Evolutionary conservation across 331 rosid genomes (phyloP), one percentile per base, ranked within the genome.

Genomic region (Quercus lobata): DNA sequence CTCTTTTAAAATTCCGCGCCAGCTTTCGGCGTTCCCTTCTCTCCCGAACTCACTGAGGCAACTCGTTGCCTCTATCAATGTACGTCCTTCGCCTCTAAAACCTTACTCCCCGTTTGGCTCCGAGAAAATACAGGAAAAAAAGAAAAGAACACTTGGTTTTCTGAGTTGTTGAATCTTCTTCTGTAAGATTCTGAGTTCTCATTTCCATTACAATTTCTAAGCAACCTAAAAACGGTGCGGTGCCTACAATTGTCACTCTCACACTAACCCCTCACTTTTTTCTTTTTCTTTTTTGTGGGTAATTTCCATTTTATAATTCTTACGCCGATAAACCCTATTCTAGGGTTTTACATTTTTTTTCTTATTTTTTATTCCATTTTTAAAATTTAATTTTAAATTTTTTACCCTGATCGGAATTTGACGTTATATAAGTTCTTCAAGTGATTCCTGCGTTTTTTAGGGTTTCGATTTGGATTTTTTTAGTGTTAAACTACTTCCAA

Each of bases 1-100:
- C 61, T 41, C 73, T 76, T 81, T 86, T 35, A 72, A 82, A 79
- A 76, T 86, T 86, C 89, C 89, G 78, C 89, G 89, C 89, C 89
- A 86, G 68, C 80, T 15, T 44, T 61, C 30, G 49, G 49, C 49
- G 53, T 5, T 25, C 25, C 57, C 25, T 30, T 57, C 72, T 21
- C 57, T 12, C 35, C 70, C 18, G 27, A 56, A 22, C 35, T 79
- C 88, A 11, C 60, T n/a, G 65, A 63, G 21, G 34, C 72, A 19
- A 29, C 84, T 80, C 74, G 44, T 11, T n/a, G n/a, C n/a, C n/a
- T n/a, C n/a, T n/a, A 32, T 21, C 5, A 4, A 1, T 5, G 21
- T 8, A 11, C 21, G 21, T 65, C 24, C 44, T 65, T 30, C 21
- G 44, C 71, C 46, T 17, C 9, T 15, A 17, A 49, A 30, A 3